Evolutionary conservation across 2,329 filamentous ascomycete species (phyloP).

Genomic region (Botryotinia convoluta): DNA sequence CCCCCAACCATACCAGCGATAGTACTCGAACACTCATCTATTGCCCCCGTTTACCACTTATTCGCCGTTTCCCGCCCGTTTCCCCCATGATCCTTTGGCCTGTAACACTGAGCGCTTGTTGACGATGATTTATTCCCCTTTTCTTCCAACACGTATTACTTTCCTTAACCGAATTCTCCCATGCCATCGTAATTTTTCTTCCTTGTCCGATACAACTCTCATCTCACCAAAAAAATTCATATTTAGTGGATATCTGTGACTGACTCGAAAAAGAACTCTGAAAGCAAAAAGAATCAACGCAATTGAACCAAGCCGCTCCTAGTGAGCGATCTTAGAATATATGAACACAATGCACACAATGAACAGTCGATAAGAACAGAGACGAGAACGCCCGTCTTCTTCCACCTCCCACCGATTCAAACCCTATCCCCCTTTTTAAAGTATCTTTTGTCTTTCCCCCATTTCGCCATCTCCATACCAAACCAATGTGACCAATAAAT

Average conservation of each 20-base stretch:
- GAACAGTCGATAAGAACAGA: neutral
- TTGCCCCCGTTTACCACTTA: neutral
- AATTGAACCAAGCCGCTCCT: neutral
- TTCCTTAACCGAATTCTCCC: neutral
- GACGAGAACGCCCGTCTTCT: neutral
- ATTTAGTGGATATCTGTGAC: neutral
- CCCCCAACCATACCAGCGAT: slow-evolving; percentile 1
- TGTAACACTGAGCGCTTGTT: neutral
- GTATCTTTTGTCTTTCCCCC: slow-evolving; percentile 9
- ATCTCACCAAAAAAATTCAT: neutral
- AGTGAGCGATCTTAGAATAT: neutral
- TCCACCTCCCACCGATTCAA: neutral
- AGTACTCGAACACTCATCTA: slow-evolving; percentile 1
- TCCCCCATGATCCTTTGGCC: neutral
- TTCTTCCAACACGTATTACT: neutral
- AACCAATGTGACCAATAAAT: neutral
- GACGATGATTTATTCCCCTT: neutral
- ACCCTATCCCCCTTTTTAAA: neutral
- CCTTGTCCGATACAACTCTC: neutral
- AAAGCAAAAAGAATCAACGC: neutral
- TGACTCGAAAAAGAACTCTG: neutral
- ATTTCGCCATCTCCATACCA: neutral
- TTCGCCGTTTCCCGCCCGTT: neutral
- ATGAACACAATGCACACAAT: neutral
- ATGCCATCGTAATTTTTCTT: neutral